Conservation (phyloP, 345 rosid genomes). For the Lumnitzera littorea region DNA sequence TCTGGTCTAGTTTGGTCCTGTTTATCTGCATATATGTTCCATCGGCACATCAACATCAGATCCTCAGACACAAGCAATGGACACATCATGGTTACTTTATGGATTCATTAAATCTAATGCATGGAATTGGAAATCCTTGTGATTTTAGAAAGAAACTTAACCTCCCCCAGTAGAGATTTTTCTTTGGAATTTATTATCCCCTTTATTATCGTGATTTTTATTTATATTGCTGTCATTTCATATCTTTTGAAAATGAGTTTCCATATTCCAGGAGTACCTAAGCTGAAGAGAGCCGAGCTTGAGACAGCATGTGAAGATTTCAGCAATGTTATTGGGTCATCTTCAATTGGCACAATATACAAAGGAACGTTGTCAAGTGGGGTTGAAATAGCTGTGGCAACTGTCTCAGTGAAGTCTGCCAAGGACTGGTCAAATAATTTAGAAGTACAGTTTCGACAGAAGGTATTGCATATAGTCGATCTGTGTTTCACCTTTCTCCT, state of each 20-base stretch:
- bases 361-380: conserved; percentile 92
- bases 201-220: background rate
- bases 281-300: conserved; percentile 73
- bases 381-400: conserved; percentile 84
- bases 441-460: conserved; percentile 70
- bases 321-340: conserved; percentile 77
- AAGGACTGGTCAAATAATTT: conserved; percentile 64
- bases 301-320: conserved; percentile 95
- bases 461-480: conserved; percentile 34
- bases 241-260: background rate
- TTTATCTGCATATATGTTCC: too few species aligned
- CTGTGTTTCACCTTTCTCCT: background rate
- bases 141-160: too few species aligned
- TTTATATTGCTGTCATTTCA: background rate
- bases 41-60: too few species aligned
- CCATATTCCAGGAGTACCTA: conserved; percentile 71
- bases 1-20: too few species aligned
- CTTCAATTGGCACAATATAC: conserved; percentile 58
- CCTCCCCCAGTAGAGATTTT: too few species aligned
- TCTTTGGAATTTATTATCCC: too few species aligned
- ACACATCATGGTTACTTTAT: too few species aligned
- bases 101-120: too few species aligned
- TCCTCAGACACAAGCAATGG: too few species aligned
- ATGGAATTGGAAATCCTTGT: too few species aligned
- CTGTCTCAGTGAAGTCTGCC: conserved; percentile 36